Evolutionary conservation across 2,329 filamentous ascomycete species (phyloP), one percentile per base, ranked within the genome.

Genomic region (Hawksworthiomyces lignivorus): DNA sequence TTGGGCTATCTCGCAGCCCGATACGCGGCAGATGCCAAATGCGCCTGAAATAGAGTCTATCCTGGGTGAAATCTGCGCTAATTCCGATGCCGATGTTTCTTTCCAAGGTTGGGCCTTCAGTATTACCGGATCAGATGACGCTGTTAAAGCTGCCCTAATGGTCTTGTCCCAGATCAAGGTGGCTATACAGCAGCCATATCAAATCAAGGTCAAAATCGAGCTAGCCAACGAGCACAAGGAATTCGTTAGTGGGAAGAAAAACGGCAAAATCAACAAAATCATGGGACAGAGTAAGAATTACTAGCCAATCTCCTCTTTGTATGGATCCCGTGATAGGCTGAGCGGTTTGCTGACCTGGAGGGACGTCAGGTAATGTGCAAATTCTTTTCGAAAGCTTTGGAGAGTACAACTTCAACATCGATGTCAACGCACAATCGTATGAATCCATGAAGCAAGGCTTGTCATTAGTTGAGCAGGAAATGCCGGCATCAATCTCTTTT

Each of bases 221-320:
- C 82, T 98, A 43, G 92, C 92, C 56, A 97, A 97, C 58, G 92
- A 98, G 67, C 92, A 98, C 70, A 98, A 98, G 64, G 92, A 98
- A 59, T 98, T 98, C 60, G 92, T 98, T 44, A 96, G 89, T 54
- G 92, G 92, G 53, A 98, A 98, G 73, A 98, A 98, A 72, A 98
- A 98, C 56, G 92, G 92, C 64, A 98, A 98, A 69, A 98, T 98
- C 65, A 98, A 98, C 73, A 98, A 98, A 73, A 98, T 98, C 57
- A 98, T 98, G 92, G 92, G 90, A 19, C 90, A 97, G 64, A 96
- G 89, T 77, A 63, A 51, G 71, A 10, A 29, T 12, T 9, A n/a
- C n/a, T n/a, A n/a, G n/a, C n/a, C n/a, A n/a, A n/a, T n/a, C n/a
- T n/a, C n/a, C n/a, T n/a, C n/a, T n/a, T n/a, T n/a, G n/a, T n/a